Conservation (phyloP, 176 grass and related monocot species). For the Bonia amplexicaulis region DNA sequence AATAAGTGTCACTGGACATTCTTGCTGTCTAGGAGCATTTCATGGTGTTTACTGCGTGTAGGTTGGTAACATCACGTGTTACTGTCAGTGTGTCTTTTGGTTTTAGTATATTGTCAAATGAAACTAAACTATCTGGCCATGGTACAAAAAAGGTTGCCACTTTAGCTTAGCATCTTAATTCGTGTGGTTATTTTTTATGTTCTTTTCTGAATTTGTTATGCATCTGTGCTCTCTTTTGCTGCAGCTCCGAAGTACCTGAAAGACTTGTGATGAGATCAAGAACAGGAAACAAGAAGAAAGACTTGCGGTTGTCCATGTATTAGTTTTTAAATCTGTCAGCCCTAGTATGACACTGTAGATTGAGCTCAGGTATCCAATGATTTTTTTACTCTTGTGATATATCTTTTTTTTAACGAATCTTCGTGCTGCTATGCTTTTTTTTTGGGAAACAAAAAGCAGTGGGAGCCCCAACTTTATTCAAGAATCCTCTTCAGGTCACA, state of each 20-base stretch:
- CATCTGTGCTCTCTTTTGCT: neutral
- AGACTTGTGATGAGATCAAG: neutral
- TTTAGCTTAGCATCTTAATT: neutral
- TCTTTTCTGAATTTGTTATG: neutral
- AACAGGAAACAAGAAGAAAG: neutral
- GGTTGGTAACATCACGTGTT: neutral
- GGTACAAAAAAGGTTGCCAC: neutral
- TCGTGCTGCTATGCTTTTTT: neutral
- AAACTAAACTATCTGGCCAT: neutral
- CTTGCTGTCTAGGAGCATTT: neutral
- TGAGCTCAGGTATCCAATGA: neutral
- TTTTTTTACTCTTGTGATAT: neutral
- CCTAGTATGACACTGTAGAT: neutral
- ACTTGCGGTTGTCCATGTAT: neutral
- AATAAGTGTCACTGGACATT: neutral
- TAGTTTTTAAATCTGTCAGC: neutral
- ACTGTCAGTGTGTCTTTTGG: neutral
- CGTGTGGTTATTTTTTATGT: neutral
- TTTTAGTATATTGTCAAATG: neutral
- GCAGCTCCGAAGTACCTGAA: neutral
- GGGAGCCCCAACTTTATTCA: neutral
- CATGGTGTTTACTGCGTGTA: neutral
- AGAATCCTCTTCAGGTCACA: neutral
- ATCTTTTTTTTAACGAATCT: neutral
- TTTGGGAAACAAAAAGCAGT: neutral